Evolutionary conservation across 371 early-diverging fungal genomes (phyloP).

Genomic region (Funneliformis caledonium): DNA sequence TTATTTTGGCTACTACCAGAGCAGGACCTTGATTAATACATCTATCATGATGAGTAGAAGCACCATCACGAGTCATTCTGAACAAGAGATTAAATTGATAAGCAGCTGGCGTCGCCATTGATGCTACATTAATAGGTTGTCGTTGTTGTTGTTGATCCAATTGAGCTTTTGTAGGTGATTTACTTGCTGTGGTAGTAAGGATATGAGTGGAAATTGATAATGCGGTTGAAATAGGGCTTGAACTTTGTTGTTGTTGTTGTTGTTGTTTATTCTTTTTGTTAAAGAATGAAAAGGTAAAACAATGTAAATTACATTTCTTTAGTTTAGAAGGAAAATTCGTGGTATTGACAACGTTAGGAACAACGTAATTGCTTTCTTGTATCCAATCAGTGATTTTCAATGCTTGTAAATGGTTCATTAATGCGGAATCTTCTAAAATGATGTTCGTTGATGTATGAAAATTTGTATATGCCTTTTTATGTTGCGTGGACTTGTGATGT

Average conservation of each 20-base stretch:
- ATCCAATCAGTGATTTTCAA: constrained; percentile 7
- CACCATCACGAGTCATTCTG: constrained; percentile 18
- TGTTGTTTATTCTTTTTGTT: background rate
- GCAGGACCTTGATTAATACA: constrained; percentile 16
- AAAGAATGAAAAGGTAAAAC: constrained; percentile 4
- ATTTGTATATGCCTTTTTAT: background rate
- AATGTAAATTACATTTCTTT: background rate
- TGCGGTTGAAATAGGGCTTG: background rate
- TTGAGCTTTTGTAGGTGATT: background rate
- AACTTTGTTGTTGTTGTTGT: background rate
- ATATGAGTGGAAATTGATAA: background rate
- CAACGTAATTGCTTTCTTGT: background rate
- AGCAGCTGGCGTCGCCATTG: background rate
- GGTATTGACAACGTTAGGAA: background rate
- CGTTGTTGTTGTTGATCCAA: background rate
- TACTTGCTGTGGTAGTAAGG: background rate
- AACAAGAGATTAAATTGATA: constrained; percentile 18
- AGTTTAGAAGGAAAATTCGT: background rate
- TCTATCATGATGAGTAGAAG: background rate
- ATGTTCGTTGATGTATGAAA: background rate
- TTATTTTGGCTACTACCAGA: background rate
- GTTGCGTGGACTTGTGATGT: background rate
- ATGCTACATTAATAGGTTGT: background rate
- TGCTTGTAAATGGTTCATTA: constrained; percentile 13
- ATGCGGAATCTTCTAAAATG: background rate